Percentiles rank a stretch among this genome's conserved stretches.
These are phyloP conservation scores for Boletus sp. DNA, from an alignment of 1,284 basidiomycete species.

Conservation along the genomic window DNA sequence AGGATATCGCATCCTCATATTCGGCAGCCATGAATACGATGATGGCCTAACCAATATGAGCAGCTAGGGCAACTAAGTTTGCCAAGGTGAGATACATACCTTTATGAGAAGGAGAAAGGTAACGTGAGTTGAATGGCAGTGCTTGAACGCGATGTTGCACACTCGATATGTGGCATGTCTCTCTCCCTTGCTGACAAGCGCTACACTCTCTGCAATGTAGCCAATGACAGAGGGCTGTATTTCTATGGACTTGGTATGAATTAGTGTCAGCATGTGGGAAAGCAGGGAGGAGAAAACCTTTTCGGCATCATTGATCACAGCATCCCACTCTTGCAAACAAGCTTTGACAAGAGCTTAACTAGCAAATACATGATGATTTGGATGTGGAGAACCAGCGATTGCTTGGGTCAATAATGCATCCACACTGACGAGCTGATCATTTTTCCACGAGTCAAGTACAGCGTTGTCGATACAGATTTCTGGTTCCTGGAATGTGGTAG, in stretches of 20 bases:
- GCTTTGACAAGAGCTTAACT: neutral
- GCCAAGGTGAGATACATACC: neutral
- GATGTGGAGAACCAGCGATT: neutral
- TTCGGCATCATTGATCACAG: neutral
- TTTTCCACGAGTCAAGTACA: neutral
- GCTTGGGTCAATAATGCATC: neutral
- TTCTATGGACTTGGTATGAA: no score
- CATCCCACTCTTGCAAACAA: neutral
- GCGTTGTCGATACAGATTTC: neutral
- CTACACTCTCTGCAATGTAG: no score
- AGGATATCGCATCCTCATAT: neutral
- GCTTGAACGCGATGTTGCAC: neutral
- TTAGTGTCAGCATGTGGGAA: no score
- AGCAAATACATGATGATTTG: neutral
- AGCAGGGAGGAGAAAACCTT: neutral
- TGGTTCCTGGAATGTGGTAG: no score
- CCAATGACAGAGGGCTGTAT: no score
- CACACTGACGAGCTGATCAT: neutral
- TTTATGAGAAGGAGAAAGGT: neutral
- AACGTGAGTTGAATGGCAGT: neutral
- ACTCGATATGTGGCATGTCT: no score
- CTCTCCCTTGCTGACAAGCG: neutral
- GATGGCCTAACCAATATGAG: neutral
- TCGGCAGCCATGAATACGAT: neutral
- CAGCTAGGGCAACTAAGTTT: no score